Base-by-base conservation (phyloP, 768 basidiomycete species). In the Austroboletus festivus region DNA sequence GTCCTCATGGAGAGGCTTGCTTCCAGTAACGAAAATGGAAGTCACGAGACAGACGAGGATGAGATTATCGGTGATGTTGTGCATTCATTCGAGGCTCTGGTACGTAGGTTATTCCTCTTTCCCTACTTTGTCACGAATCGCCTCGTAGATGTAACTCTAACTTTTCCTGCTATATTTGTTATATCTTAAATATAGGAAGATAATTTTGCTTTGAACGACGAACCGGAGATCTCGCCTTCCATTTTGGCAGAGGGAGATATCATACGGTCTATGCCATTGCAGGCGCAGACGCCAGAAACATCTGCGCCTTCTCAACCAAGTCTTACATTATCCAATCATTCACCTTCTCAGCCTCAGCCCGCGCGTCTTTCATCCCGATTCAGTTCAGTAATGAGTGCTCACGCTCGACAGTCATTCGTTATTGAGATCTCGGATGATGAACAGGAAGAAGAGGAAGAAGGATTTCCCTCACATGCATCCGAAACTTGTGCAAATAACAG, bases 1-100 rank as follows among this genome's bases (percentile, higher is more conserved):
- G 60, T 58, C 16, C 39, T 69, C n/a, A 55, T 59, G 51, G 63
- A 63, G 46, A 55, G 61, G 38, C 46, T 61, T 26, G 42, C 49
- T 11, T 35, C 48, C 28, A 46, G 26, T 21, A 56, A 49, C 37
- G 55, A 43, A 24, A n/a, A 21, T 23, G 46, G 20, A 19, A 43
- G 56, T 42, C 65, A 72, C 7, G 72, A 70, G 26, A 66, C 65
- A 24, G 65, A 60, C 24, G 71, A 69, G 38, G 71, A 71, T 24
- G 68, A 45, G 0, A 15, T 45, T 6, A 44, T 42, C 16, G 55
- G 58, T 34, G 42, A 44, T 24, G 22, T 24, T 26, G 23, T 51
- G 13, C 48, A 61, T 24, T 19, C 53, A 11, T 38, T 68, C 19
- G 65, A 57, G 10, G 18, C 51, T 39, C 26, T 56, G 60, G 65